Evolutionary conservation across 2,329 filamentous ascomycete species (phyloP).

Genomic region (Verticillium klebahnii): DNA sequence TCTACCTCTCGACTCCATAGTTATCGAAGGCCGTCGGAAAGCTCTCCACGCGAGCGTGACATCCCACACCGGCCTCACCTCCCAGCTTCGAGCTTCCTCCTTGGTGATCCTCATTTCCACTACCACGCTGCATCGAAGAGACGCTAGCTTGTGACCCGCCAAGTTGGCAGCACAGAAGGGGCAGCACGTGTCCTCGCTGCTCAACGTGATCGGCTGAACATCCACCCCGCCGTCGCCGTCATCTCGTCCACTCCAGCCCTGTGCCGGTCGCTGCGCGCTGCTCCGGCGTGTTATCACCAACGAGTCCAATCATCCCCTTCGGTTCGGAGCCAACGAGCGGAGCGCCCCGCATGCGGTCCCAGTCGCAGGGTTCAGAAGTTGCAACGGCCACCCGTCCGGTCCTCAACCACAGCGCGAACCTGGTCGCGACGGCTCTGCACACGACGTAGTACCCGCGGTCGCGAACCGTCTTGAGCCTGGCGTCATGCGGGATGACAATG

Average conservation of each 20-base stretch:
- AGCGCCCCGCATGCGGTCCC: background rate
- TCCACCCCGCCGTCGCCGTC: background rate
- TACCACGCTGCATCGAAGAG: background rate
- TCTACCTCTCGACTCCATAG: background rate
- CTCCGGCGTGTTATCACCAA: background rate
- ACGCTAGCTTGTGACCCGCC: background rate
- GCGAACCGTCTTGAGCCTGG: background rate
- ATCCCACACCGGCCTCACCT: too few species aligned
- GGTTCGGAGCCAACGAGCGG: background rate
- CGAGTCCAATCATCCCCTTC: background rate
- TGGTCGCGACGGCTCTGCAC: background rate
- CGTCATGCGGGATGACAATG: background rate
- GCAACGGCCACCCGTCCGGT: background rate
- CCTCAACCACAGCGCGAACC: background rate
- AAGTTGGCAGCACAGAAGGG: background rate
- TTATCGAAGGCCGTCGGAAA: background rate
- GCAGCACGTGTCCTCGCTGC: background rate
- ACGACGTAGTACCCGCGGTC: background rate
- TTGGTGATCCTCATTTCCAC: constrained; percentile 1
- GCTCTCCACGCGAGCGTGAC: background rate
- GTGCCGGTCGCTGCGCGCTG: background rate
- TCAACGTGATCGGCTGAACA: background rate
- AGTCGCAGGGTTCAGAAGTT: background rate
- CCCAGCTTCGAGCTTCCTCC: background rate
- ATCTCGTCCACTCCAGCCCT: background rate